Percentiles rank a stretch among this genome's conserved stretches.
Evolutionary conservation across 345 rosid genomes (phyloP).

Genomic region (Ricinus communis): DNA sequence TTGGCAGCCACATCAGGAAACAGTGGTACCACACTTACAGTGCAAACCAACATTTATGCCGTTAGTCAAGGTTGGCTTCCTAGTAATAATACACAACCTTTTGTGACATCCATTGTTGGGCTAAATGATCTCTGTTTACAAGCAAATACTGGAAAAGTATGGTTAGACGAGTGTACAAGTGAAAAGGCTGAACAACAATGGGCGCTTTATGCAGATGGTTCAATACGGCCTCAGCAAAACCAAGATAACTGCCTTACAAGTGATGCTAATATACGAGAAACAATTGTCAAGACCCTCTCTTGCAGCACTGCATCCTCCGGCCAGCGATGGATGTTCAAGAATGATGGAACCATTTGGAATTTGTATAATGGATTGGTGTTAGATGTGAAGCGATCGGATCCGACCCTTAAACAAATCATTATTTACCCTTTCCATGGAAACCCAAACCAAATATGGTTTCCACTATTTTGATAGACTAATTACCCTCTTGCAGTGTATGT

Average conservation of each 20-base stretch:
- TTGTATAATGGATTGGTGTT: not conserved
- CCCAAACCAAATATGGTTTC: not conserved
- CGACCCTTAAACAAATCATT: not conserved
- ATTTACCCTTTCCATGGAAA: not conserved
- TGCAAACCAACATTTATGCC: not conserved
- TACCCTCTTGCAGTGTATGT: too few relatives aligned
- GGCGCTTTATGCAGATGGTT: not conserved
- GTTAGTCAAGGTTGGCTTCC: not conserved
- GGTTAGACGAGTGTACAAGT: not conserved
- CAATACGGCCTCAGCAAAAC: not conserved
- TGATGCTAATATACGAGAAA: not conserved
- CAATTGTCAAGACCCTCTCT: not conserved
- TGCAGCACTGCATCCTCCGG: not conserved
- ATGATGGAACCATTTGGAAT: not conserved
- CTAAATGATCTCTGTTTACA: not conserved
- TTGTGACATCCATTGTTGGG: constrained; percentile 1
- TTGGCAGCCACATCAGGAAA: not conserved
- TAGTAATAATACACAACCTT: not conserved
- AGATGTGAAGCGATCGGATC: not conserved
- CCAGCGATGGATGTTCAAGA: not conserved
- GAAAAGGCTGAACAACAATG: not conserved
- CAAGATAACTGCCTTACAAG: not conserved
- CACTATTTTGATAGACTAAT: too few relatives aligned
- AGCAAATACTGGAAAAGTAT: not conserved
- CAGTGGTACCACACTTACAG: not conserved